Evolutionary conservation across 176 grass and related monocot species (phyloP), one percentile per base, ranked within the genome.

Genomic region (Tillandsia fasciculata): DNA sequence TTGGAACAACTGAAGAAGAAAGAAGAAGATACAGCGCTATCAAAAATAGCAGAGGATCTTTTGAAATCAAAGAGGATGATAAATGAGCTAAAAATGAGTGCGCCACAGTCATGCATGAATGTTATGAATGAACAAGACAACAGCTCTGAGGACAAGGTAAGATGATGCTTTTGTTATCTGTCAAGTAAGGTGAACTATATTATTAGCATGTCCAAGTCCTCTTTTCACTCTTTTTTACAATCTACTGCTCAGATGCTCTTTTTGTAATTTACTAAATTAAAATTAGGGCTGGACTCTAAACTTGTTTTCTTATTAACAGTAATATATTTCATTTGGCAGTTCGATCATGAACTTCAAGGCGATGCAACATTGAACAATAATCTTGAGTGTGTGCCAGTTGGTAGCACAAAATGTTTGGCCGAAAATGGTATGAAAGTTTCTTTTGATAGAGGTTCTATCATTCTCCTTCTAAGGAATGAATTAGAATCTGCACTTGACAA

Each of bases 161-260:
- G 89, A 70, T 87, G 85, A 91, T 82, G 78, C 75, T 82, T 76
- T 84, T 84, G 76, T 82, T 87, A 82, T 82, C 82, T 87, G 81
- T 77, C 84, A 87, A 70, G 67, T 76, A 77, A 87, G 78, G 72
- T 85, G 82, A 84, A 77, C 75, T 69, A 26, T 79, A 74, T 76
- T 79, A 74, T 76, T 11, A 91, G 70, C 76, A 54, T 71, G 53
- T 64, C 42, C 59, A 4, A 79, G 70, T 89, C 59, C 81, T 84
- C 78, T 73, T 79, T 78, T 87, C 84, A 73, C 74, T 84, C 81
- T 87, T 84, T 74, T 51, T 51, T 52, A 33, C 12, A 63, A 24
- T 53, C 26, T 24, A 28, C 50, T 70, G n/a, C 79, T 78, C 69
- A 65, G 76, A 78, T 72, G 72, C 70, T 82, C 76, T 50, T 50